phyloP scores from a whole-genome alignment of 2,329 filamentous ascomycete species.

The Calycina herbarum region DNA sequence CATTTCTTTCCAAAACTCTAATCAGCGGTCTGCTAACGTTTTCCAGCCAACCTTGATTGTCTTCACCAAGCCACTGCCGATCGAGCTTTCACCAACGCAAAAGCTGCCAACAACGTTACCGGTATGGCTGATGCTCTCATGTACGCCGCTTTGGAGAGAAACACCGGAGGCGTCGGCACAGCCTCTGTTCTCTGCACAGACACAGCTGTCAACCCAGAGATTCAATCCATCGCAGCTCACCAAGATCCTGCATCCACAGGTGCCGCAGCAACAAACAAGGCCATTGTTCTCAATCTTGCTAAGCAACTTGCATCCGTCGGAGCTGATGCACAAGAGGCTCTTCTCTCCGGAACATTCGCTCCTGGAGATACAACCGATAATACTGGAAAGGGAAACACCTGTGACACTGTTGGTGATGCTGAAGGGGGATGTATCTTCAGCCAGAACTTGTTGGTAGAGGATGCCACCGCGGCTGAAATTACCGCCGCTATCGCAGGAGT shows the following conservation, averaged over 20 bases:
- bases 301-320: slow-evolving; percentile 60
- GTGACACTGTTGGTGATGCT: slow-evolving; percentile 48
- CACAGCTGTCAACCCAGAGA: slow-evolving; percentile 64
- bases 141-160: slow-evolving; percentile 58
- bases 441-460: slow-evolving; percentile 52
- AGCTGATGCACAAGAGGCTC: slow-evolving; percentile 60
- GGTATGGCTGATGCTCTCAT: slow-evolving; percentile 55
- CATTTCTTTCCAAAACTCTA: not conserved
- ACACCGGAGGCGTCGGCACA: slow-evolving; percentile 57
- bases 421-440: slow-evolving; percentile 58
- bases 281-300: slow-evolving; percentile 59
- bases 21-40: not conserved
- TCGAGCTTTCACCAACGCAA: slow-evolving; percentile 62
- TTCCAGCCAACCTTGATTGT: slow-evolving; percentile 50
- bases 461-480: slow-evolving; percentile 54
- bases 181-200: slow-evolving; percentile 57
- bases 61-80: slow-evolving; percentile 59
- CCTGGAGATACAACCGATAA: slow-evolving; percentile 50
- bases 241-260: slow-evolving; percentile 64
- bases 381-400: slow-evolving; percentile 52
- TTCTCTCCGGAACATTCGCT: slow-evolving; percentile 61
- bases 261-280: slow-evolving; percentile 59
- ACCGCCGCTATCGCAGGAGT: slow-evolving; percentile 46
- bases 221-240: slow-evolving; percentile 62
- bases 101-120: slow-evolving; percentile 52